Conservation (phyloP, 257 asterid species). For the Gentiana dahurica region DNA sequence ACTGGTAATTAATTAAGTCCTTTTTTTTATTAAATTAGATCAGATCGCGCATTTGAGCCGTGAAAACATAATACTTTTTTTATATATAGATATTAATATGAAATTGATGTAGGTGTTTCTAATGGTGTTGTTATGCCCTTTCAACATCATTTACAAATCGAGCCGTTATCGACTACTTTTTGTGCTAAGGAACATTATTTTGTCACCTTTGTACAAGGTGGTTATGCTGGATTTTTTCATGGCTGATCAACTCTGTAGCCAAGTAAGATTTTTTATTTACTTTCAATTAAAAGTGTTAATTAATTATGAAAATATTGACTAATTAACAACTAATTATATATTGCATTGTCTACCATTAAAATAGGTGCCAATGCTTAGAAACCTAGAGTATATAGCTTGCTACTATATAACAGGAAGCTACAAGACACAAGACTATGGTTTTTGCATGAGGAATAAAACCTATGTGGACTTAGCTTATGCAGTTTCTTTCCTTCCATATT, state of each 20-base stretch:
- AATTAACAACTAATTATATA: not conserved
- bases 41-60: not conserved
- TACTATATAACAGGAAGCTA: slow-evolving; percentile 89
- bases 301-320: not conserved
- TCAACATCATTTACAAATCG: slow-evolving; percentile 72
- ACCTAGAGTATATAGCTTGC: slow-evolving; percentile 65
- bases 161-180: slow-evolving; percentile 64
- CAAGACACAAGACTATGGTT: slow-evolving; percentile 64
- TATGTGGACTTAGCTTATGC: slow-evolving; percentile 85
- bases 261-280: slow-evolving; percentile 27
- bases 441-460: slow-evolving; percentile 61
- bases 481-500: slow-evolving; percentile 83
- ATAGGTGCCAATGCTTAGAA: slow-evolving; percentile 82
- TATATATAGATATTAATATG: too few species aligned
- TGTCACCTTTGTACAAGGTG: slow-evolving; percentile 87
- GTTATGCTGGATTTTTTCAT: slow-evolving; percentile 90
- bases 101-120: slow-evolving; percentile 31
- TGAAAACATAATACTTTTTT: too few species aligned
- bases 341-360: not conserved
- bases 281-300: not conserved
- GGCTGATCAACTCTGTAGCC: slow-evolving; percentile 99
- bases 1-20: slow-evolving; percentile 35
- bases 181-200: slow-evolving; percentile 54
- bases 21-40: not conserved
- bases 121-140: slow-evolving; percentile 52